Percentiles rank a stretch among this genome's conserved stretches.
These are phyloP conservation scores for Saussurea involucrata DNA, from an alignment of 129 eudicot species.

Conservation along the genomic window DNA sequence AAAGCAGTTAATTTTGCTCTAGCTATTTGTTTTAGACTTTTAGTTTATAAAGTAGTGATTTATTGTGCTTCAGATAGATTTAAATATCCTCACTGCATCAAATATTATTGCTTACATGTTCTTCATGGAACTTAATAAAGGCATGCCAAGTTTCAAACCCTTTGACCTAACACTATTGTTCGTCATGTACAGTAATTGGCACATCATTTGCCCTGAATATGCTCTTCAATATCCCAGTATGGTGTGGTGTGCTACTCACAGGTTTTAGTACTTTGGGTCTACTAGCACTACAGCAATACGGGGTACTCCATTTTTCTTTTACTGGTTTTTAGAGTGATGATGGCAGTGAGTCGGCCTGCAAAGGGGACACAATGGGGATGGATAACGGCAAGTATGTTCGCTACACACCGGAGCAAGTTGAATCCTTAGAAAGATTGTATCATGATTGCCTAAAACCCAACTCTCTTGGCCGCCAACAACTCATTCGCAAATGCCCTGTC, in stretches of 20 bases:
- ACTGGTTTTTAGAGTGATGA: too few relatives aligned
- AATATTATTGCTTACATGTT: slow-evolving; percentile 5
- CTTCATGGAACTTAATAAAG: neutral
- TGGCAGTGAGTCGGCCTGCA: too few relatives aligned
- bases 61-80: neutral
- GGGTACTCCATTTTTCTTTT: slow-evolving; percentile 65
- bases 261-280: slow-evolving; percentile 88
- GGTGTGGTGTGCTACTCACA: slow-evolving; percentile 94
- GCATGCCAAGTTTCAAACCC: too few relatives aligned
- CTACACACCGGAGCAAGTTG: too few relatives aligned
- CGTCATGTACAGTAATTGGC: slow-evolving; percentile 64
- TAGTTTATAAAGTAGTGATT: neutral
- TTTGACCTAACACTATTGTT: neutral
- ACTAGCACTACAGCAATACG: slow-evolving; percentile 89
- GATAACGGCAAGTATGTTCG: too few relatives aligned
- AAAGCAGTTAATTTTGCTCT: slow-evolving; percentile 6
- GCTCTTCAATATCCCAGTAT: slow-evolving; percentile 87
- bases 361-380: too few relatives aligned
- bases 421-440: too few relatives aligned
- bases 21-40: neutral
- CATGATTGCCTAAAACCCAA: too few relatives aligned
- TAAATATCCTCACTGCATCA: neutral
- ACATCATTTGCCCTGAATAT: slow-evolving; percentile 97
- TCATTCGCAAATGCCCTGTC: too few relatives aligned
- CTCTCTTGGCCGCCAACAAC: too few relatives aligned